These are phyloP conservation scores for Antitrichia curtipendula DNA, from an alignment of 225 moss, liverwort and hornwort species.

Conservation along the genomic window DNA sequence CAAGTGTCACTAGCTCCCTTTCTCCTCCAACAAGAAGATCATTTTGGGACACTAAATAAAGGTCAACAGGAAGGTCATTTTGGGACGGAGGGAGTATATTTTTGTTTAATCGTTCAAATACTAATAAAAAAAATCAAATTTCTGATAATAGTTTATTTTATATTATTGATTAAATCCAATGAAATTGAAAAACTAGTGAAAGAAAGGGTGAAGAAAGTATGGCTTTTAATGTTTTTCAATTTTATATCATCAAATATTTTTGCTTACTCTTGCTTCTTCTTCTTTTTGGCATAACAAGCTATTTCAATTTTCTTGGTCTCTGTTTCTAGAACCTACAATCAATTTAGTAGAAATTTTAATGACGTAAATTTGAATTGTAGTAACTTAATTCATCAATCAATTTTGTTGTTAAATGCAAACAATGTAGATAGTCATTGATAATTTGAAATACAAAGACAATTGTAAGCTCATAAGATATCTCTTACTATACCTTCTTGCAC, in stretches of 20 bases:
- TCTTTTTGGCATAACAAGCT: background rate
- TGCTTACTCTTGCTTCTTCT: background rate
- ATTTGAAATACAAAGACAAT: background rate
- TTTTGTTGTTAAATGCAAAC: background rate
- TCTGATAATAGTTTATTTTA: background rate
- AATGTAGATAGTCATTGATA: too few species aligned
- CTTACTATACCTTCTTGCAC: background rate
- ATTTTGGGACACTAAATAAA: too few species aligned
- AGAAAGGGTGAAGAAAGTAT: too few species aligned
- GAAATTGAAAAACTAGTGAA: too few species aligned
- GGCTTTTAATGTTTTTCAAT: background rate
- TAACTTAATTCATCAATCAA: too few species aligned
- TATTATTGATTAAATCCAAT: background rate
- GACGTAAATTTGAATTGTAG: background rate
- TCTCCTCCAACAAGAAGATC: too few species aligned
- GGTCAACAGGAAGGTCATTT: too few species aligned
- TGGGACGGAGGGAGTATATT: too few species aligned
- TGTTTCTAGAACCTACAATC: background rate
- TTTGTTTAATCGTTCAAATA: background rate
- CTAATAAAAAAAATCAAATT: background rate
- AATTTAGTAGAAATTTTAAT: background rate
- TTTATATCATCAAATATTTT: background rate
- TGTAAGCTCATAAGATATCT: background rate
- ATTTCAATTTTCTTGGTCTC: background rate
- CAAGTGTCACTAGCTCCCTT: too few species aligned